Evolutionary conservation across 2,329 filamentous ascomycete genomes (phyloP).

Genomic region (Alternaria sp.): DNA sequence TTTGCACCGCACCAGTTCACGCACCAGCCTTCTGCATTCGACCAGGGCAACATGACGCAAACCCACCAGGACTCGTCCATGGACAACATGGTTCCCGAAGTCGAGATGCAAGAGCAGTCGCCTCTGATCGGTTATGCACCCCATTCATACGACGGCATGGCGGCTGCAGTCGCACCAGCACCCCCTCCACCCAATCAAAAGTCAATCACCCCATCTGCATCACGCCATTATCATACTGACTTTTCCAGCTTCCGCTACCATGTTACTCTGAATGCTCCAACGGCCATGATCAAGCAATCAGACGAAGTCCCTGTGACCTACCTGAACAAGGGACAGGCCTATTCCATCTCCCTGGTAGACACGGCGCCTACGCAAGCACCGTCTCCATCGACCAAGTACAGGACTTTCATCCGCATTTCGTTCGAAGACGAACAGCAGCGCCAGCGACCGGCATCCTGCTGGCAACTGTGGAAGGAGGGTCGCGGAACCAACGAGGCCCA

Average conservation of each 20-base stretch:
- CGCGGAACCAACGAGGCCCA: conserved; percentile 95
- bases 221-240: conserved; percentile 27
- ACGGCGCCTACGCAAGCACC: conserved; percentile 66
- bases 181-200: conserved; percentile 53
- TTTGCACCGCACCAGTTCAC: conserved; percentile 83
- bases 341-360: conserved; percentile 84
- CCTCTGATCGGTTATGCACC: conserved; percentile 66
- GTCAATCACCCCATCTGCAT: conserved; percentile 42
- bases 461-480: conserved; percentile 95
- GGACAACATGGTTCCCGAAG: conserved; percentile 60
- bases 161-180: conserved; percentile 44
- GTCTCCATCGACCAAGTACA: conserved; percentile 71
- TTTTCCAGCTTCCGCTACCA: conserved; percentile 79
- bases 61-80: conserved; percentile 70
- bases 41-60: conserved; percentile 71
- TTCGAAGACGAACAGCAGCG: conserved; percentile 97
- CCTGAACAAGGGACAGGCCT: conserved; percentile 95
- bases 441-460: conserved; percentile 79
- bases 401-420: conserved; percentile 92
- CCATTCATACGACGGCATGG: conserved; percentile 54
- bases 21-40: conserved; percentile 80
- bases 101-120: conserved; percentile 67
- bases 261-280: conserved; percentile 88
- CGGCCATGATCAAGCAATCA: conserved; percentile 89
- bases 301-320: conserved; percentile 98